Evolutionary conservation across 768 basidiomycete species (phyloP).

Genomic region (Russula foetens): DNA sequence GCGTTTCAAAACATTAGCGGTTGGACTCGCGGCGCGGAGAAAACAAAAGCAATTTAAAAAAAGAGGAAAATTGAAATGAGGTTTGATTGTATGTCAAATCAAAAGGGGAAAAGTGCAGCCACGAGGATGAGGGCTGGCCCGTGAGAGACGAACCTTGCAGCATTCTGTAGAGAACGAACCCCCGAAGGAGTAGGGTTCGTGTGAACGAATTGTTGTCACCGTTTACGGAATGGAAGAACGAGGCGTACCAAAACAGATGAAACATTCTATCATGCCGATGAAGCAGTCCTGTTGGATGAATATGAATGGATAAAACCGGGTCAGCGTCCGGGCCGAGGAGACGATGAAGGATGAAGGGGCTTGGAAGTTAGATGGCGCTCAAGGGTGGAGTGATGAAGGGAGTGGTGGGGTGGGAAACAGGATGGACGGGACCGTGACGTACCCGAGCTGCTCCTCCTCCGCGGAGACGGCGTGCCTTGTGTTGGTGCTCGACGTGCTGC

Average conservation of each 20-base stretch:
- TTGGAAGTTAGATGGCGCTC: no score
- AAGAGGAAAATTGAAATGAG: background rate
- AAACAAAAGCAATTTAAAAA: background rate
- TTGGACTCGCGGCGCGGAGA: background rate
- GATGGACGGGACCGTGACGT: background rate
- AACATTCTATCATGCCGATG: slow-evolving; percentile 51
- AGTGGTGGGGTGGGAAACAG: no score
- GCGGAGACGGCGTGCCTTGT: slow-evolving; percentile 50
- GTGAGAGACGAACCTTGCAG: slow-evolving; percentile 50
- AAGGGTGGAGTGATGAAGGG: background rate
- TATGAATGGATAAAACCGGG: background rate
- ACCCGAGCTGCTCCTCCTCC: slow-evolving; percentile 53
- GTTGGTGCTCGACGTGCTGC: slow-evolving; percentile 31
- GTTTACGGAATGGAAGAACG: no score
- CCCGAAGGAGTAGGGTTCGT: background rate
- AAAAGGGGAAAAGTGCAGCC: background rate
- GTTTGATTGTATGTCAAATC: background rate
- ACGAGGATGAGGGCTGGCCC: background rate
- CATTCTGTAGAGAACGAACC: slow-evolving; percentile 38
- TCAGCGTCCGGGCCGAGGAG: background rate
- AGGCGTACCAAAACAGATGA: slow-evolving; percentile 62
- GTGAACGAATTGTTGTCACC: background rate
- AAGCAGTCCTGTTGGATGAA: slow-evolving; percentile 49
- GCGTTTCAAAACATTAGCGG: background rate
- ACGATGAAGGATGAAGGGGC: background rate